phyloP scores from a whole-genome alignment of 192 early-diverging fungal genomes.

The Thoreauomyces humboldtii region DNA sequence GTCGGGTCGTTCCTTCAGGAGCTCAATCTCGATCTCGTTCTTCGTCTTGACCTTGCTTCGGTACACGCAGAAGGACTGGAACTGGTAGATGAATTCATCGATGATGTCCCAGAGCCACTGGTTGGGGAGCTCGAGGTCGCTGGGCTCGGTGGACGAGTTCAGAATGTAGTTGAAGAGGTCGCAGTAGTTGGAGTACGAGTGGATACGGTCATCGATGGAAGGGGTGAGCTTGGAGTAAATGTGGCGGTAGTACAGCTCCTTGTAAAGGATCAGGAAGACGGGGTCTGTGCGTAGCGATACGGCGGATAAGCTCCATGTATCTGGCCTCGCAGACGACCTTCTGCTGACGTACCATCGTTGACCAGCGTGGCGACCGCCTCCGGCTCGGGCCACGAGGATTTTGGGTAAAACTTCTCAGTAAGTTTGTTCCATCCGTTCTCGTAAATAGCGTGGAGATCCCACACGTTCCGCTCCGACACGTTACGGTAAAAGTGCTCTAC shows the following conservation, averaged over 20 bases:
- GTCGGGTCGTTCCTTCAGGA: slow-evolving; percentile 77
- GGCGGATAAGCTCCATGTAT: not conserved
- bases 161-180: slow-evolving; percentile 96
- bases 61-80: slow-evolving; percentile 96
- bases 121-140: slow-evolving; percentile 91
- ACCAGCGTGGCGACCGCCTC: slow-evolving; percentile 78
- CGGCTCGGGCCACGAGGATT: slow-evolving; percentile 86
- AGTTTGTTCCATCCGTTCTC: slow-evolving; percentile 87
- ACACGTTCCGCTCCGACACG: slow-evolving; percentile 74
- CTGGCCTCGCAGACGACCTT: not conserved
- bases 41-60: slow-evolving; percentile 82
- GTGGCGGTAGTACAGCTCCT: slow-evolving; percentile 95
- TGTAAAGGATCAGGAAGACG: slow-evolving; percentile 90
- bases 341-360: slow-evolving; percentile 58
- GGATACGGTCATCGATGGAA: slow-evolving; percentile 84
- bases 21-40: slow-evolving; percentile 72
- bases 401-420: slow-evolving; percentile 88
- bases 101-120: slow-evolving; percentile 99
- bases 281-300: slow-evolving; percentile 50
- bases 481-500: slow-evolving; percentile 78
- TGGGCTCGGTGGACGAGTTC: slow-evolving; percentile 61
- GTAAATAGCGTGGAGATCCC: slow-evolving; percentile 85
- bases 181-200: slow-evolving; percentile 95
- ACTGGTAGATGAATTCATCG: slow-evolving; percentile 99
- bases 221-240: slow-evolving; percentile 91